Base-by-base conservation (phyloP, 352 stramenopile species). In the Globisporangium splendens region DNA sequence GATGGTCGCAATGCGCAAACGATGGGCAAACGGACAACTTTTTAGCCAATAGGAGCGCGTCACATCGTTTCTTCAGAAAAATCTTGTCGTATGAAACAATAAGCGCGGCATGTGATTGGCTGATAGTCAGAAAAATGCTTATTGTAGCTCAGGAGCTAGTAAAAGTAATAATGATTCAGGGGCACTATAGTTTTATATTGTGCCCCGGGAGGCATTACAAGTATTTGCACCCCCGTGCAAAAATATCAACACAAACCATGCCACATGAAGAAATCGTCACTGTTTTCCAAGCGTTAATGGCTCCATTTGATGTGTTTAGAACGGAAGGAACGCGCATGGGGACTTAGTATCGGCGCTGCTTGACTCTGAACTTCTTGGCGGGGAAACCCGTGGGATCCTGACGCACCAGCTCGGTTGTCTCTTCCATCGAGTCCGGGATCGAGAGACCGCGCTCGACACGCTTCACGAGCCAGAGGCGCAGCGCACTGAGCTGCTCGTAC, bases 381-480 rank as follows among this genome's bases (percentile, higher is more conserved):
- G 86, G 83, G 62, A 93, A 95, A n/a, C 86, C 86, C 51, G 86
- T 95, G 4, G 86, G 86, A 65, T 95, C 86, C 56, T 80, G 66
- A 56, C 84, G 86, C 56, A 95, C 77, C 33, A 95, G 58, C 46
- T 91, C 79, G 50, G 81, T 87, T 4, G 86, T 95, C 59, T 92
- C 82, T 24, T 89, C 71, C 66, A 93, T 70, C 33, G 71, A 83
- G 54, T 91, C 80, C 3, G 86, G 86, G 58, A 95, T 77, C 47
- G 65, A 50, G 28, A 95, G 72, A 4, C 78, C 77, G 54, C 86
- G 83, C 54, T 93, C 79, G 51, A 91, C 84, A 31, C 86, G 86
- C 72, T 93, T 93, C 49, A 75, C 58, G 20, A 95, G 75, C 86
- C 86, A 95, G 63, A 81, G 63, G 54, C 76, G 86, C 41, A 95